These are phyloP conservation scores for Saksenaea vasiformis DNA, from an alignment of 371 early-diverging fungal species.

Conservation along the genomic window DNA sequence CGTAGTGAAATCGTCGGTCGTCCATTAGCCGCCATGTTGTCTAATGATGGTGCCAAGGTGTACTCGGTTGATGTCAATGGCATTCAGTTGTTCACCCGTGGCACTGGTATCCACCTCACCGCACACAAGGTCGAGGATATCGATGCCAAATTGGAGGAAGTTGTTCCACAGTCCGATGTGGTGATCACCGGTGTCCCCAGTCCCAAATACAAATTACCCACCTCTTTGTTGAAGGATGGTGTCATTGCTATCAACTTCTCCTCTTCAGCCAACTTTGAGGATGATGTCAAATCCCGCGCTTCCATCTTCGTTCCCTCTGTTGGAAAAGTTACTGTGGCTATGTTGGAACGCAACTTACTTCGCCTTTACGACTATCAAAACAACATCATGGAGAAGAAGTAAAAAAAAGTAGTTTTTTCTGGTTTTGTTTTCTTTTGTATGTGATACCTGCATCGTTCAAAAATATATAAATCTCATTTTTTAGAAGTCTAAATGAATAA, in stretches of 20 bases:
- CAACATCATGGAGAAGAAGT: conserved; percentile 17
- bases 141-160: conserved; percentile 71
- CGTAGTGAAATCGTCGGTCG: conserved; percentile 97
- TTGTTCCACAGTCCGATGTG: conserved; percentile 84
- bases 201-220: conserved; percentile 83
- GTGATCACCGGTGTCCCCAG: conserved; percentile 97
- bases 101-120: conserved; percentile 71
- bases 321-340: conserved; percentile 97
- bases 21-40: conserved; percentile 95
- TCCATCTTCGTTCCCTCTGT: conserved; percentile 93
- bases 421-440: neutral
- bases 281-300: conserved; percentile 83
- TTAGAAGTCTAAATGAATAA: too few species aligned
- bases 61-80: conserved; percentile 92
- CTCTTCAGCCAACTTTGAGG: conserved; percentile 88
- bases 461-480: neutral
- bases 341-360: conserved; percentile 94
- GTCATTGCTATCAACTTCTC: conserved; percentile 96
- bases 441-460: neutral
- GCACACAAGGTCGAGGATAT: conserved; percentile 84
- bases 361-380: conserved; percentile 78
- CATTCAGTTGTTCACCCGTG: conserved; percentile 88
- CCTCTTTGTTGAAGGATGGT: conserved; percentile 87
- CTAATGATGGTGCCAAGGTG: conserved; percentile 97
- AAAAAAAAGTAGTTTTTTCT: neutral